Evolutionary conservation across 768 basidiomycete species (phyloP).

Genomic region (Xanthoconium stramineum): DNA sequence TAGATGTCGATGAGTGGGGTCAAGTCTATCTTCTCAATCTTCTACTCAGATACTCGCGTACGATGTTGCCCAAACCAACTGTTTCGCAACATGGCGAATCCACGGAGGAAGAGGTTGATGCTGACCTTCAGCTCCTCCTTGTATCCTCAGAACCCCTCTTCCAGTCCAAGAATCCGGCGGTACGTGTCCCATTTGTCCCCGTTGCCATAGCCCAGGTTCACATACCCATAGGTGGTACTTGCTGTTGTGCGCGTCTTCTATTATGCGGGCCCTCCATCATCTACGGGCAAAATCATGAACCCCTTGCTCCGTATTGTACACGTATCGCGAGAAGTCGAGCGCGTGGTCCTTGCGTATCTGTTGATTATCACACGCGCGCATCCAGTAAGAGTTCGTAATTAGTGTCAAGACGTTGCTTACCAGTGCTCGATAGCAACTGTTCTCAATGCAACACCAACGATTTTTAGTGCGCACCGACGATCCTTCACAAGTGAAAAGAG

Average conservation of each 20-base stretch:
- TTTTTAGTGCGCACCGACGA: slow-evolving; percentile 75
- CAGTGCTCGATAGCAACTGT: slow-evolving; percentile 36
- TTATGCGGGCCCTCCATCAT: slow-evolving; percentile 62
- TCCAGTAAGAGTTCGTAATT: slow-evolving; percentile 50
- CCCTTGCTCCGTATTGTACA: slow-evolving; percentile 76
- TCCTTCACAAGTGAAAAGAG: slow-evolving; percentile 58
- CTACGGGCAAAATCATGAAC: slow-evolving; percentile 53
- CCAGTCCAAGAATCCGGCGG: slow-evolving; percentile 84
- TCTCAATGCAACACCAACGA: slow-evolving; percentile 57
- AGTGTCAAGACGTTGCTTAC: neutral
- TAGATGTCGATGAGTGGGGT: slow-evolving; percentile 97
- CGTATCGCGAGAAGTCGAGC: slow-evolving; percentile 66
- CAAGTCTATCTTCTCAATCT: slow-evolving; percentile 79
- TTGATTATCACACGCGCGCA: slow-evolving; percentile 57
- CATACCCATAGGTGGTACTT: slow-evolving; percentile 62
- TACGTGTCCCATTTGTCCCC: slow-evolving; percentile 35
- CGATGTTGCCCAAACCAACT: slow-evolving; percentile 71
- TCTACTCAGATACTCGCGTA: slow-evolving; percentile 76
- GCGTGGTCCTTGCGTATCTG: slow-evolving; percentile 72
- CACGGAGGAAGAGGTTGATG: slow-evolving; percentile 64
- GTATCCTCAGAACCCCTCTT: slow-evolving; percentile 72
- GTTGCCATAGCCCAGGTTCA: neutral
- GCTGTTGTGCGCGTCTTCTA: slow-evolving; percentile 72
- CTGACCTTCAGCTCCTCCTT: slow-evolving; percentile 74
- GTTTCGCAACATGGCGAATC: slow-evolving; percentile 29